These are phyloP conservation scores for Candolleomyces eurysporus DNA, from an alignment of 768 basidiomycete species.

Conservation along the genomic window DNA sequence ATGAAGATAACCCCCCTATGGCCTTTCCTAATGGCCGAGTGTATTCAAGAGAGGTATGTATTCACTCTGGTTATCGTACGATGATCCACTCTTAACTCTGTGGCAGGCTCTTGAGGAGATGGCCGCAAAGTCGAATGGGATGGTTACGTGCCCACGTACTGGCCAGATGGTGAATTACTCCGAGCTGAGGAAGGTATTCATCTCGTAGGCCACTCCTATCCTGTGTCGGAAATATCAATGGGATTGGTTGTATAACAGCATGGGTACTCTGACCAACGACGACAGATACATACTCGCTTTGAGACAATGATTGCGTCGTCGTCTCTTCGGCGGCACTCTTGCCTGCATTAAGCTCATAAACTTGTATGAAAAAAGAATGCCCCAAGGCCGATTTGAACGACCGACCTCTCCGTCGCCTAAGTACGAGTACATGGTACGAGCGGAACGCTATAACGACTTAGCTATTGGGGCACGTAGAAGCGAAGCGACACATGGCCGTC, in stretches of 20 bases:
- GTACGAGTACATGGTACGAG: slow-evolving; percentile 31
- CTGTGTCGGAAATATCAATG: not conserved
- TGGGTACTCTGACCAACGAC: no score
- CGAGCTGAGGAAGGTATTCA: slow-evolving; percentile 83
- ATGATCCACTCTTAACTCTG: slow-evolving; percentile 4
- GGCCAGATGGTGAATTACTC: slow-evolving; percentile 58
- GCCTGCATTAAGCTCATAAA: not conserved
- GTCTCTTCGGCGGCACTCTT: not conserved
- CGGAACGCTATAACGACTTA: slow-evolving; percentile 57
- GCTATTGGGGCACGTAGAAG: slow-evolving; percentile 40
- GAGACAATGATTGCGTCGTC: not conserved
- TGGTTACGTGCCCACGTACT: slow-evolving; percentile 83
- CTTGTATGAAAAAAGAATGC: slow-evolving; percentile 21
- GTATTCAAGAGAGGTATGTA: slow-evolving; percentile 85
- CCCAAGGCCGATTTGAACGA: slow-evolving; percentile 40
- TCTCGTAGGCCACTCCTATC: slow-evolving; percentile 51
- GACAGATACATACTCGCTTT: no score
- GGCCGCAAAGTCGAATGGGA: slow-evolving; percentile 77
- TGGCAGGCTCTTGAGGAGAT: slow-evolving; percentile 81
- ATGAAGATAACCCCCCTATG: slow-evolving; percentile 91
- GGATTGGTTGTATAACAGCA: no score
- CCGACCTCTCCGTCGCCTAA: slow-evolving; percentile 33
- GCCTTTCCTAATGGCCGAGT: slow-evolving; percentile 89
- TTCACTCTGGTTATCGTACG: not conserved
- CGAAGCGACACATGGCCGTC: no score